Percentiles rank a stretch among this genome's conserved stretches.
phyloP scores from a whole-genome alignment of 2,329 filamentous ascomycete genomes.

The Thielaviopsis musarum region DNA sequence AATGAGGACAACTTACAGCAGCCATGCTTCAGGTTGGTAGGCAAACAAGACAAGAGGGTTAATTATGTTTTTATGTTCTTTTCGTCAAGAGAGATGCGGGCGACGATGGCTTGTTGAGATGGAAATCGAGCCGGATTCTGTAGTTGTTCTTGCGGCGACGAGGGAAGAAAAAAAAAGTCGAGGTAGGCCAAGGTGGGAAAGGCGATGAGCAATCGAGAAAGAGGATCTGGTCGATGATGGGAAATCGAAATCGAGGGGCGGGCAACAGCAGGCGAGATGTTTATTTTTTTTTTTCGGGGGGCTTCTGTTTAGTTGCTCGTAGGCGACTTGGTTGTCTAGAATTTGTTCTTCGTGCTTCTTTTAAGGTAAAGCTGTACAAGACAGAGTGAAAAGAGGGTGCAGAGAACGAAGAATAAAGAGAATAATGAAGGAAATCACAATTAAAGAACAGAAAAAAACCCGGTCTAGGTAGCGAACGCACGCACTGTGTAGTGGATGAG shows the following conservation, averaged over 20 bases:
- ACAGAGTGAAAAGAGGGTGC: not conserved
- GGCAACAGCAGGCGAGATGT: not conserved
- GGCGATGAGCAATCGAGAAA: constrained; percentile 15
- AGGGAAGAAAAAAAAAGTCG: not conserved
- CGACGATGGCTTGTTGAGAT: not conserved
- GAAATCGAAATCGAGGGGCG: not conserved
- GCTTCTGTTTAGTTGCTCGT: not conserved
- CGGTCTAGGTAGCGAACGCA: not conserved
- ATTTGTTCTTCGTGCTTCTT: not conserved
- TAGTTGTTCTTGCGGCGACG: not conserved
- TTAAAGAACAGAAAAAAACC: constrained; percentile 10
- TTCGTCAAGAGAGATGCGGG: not conserved
- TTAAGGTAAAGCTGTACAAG: not conserved
- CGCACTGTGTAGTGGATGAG: not conserved
- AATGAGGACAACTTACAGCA: constrained; percentile 22
- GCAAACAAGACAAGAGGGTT: not conserved
- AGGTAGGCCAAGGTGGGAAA: constrained; percentile 4
- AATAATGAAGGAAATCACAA: constrained; percentile 7
- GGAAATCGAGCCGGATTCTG: not conserved
- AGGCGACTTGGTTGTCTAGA: not conserved
- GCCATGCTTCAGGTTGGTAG: constrained; percentile 22
- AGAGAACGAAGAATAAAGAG: constrained; percentile 11
- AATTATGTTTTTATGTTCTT: not conserved
- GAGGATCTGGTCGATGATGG: not conserved
- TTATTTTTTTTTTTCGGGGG: not conserved